Conservation (phyloP, 2,329 filamentous ascomycete genomes). For the Ophiostoma tasmaniense region DNA sequence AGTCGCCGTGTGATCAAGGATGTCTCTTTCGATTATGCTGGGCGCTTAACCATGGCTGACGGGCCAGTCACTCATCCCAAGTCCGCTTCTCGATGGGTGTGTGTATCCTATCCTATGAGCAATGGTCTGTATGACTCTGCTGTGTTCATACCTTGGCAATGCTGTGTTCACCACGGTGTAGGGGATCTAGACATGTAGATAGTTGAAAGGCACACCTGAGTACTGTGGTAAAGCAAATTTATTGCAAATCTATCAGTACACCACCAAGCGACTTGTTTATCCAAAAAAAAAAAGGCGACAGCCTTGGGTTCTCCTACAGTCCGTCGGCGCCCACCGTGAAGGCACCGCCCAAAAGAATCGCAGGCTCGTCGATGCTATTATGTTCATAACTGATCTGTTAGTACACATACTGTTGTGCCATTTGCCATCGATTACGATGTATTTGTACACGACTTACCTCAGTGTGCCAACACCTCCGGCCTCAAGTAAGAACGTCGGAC, state of each 20-base stretch:
- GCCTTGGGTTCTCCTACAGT: too few relatives aligned
- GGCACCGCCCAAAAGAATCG: conserved; percentile 66
- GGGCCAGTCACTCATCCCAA: background rate
- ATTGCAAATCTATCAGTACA: background rate
- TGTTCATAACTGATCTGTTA: conserved; percentile 60
- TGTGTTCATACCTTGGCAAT: background rate
- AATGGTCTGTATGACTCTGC: background rate
- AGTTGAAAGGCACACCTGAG: background rate
- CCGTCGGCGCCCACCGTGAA: conserved; percentile 44
- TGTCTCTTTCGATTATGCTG: background rate
- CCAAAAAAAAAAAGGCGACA: too few relatives aligned
- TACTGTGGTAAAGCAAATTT: background rate
- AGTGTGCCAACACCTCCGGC: conserved; percentile 76
- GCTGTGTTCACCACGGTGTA: background rate
- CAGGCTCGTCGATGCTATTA: conserved; percentile 67
- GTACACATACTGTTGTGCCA: background rate
- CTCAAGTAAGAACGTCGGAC: conserved; percentile 74
- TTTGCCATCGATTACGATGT: conserved; percentile 9
- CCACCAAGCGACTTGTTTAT: background rate
- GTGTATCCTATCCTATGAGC: background rate
- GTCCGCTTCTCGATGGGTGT: background rate
- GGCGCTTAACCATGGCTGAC: background rate
- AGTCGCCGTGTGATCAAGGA: background rate
- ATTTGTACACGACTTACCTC: conserved; percentile 44
- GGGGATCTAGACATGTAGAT: background rate